Conservation (phyloP, 148 eudicot species). For the Rhododendron vialii region DNA sequence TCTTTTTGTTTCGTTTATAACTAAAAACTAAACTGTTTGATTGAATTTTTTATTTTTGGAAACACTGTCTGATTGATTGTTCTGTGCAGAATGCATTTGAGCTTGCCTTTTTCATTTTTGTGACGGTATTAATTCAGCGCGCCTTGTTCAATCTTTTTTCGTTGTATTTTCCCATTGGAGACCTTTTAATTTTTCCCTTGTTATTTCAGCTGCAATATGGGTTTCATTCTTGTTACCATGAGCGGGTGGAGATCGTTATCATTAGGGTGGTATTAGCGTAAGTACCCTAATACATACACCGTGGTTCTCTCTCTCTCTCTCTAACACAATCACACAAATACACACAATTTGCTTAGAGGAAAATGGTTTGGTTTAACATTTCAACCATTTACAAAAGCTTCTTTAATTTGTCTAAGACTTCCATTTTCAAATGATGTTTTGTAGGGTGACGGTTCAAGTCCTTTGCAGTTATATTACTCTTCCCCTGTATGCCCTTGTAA, state of each 20-base stretch:
- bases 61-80: background rate
- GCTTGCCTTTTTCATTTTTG: slow-evolving; percentile 38
- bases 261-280: slow-evolving; percentile 40
- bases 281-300: slow-evolving; percentile 4
- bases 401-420: background rate
- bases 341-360: background rate
- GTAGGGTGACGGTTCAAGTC: slow-evolving; percentile 41
- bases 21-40: too few relatives aligned
- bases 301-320: background rate
- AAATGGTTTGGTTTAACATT: background rate
- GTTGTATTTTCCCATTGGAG: too few relatives aligned
- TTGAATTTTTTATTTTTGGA: background rate
- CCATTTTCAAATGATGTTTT: background rate
- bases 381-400: background rate
- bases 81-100: slow-evolving; percentile 45
- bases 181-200: background rate
- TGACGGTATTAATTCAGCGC: slow-evolving; percentile 20
- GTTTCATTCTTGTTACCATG: slow-evolving; percentile 41
- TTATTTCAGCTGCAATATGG: slow-evolving; percentile 37
- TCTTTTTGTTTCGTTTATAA: background rate
- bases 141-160: background rate
- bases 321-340: too few relatives aligned
- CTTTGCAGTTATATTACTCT: slow-evolving; percentile 44
- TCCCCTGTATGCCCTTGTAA: slow-evolving; percentile 46
- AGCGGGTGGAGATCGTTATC: slow-evolving; percentile 16